Evolutionary conservation across 139 green algal genomes (phyloP).

Genomic region (Ettlia oleoabundans): DNA sequence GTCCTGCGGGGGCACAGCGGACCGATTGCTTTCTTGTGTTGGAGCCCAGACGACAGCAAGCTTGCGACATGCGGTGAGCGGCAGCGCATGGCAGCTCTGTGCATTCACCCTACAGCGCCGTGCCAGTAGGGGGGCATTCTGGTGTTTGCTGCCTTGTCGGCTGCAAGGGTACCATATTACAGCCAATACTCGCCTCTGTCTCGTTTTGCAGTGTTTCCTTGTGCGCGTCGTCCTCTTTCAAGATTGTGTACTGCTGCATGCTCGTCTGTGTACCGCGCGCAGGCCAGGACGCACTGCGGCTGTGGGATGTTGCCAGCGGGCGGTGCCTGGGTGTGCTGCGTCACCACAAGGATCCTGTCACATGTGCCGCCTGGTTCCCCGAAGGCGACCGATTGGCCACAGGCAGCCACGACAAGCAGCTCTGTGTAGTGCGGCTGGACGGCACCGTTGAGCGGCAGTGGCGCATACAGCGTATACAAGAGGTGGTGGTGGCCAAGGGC

Average conservation of each 20-base stretch:
- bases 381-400: slow-evolving; percentile 78
- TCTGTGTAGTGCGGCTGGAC: slow-evolving; percentile 21
- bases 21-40: slow-evolving; percentile 57
- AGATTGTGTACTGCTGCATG: too few species aligned
- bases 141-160: too few species aligned
- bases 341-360: slow-evolving; percentile 69
- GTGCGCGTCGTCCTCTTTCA: too few species aligned
- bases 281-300: slow-evolving; percentile 57
- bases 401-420: slow-evolving; percentile 74
- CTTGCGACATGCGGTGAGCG: slow-evolving; percentile 54
- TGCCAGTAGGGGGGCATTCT: too few species aligned
- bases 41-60: slow-evolving; percentile 63
- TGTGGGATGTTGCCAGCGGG: slow-evolving; percentile 57
- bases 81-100: too few species aligned
- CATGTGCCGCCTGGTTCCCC: slow-evolving; percentile 82
- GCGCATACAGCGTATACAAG: slow-evolving; percentile 31
- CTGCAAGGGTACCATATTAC: too few species aligned
- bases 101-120: too few species aligned
- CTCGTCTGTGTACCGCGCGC: too few species aligned
- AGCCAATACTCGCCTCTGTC: too few species aligned
- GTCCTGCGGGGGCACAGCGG: slow-evolving; percentile 54
- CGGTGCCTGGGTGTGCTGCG: slow-evolving; percentile 32
- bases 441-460: slow-evolving; percentile 20
- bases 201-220: too few species aligned
- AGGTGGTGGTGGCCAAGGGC: slow-evolving; percentile 30